A percentile compares a stretch with the other conserved stretches of the same genome.
Conservation (phyloP, 495 filamentous ascomycete species). For the Penicillium fimorum region DNA sequence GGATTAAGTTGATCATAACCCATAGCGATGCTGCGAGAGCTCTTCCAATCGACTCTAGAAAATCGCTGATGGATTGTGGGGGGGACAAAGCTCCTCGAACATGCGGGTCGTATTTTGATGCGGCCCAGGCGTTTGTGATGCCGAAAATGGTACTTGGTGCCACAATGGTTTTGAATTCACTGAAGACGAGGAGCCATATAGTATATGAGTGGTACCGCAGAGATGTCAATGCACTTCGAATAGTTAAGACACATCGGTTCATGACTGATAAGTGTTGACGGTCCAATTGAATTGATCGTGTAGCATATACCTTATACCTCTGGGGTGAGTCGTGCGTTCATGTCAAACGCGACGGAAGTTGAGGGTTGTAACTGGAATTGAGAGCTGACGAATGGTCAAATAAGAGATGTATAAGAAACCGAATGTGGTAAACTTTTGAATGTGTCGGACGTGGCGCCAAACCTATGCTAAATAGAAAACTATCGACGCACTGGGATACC, state of each 20-base stretch:
- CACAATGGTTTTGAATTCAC: constrained; percentile 43
- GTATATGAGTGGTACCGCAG: constrained; percentile 24
- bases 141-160: constrained; percentile 38
- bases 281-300: neutral
- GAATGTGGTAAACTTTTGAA: neutral
- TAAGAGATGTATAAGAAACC: neutral
- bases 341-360: neutral
- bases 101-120: neutral
- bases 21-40: constrained; percentile 22
- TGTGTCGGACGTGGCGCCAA: neutral
- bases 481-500: neutral
- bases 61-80: neutral
- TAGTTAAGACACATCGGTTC: neutral
- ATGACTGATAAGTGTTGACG: neutral
- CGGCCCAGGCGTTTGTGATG: constrained; percentile 32
- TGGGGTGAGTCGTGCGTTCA: neutral
- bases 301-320: neutral
- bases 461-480: neutral
- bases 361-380: neutral
- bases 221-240: neutral
- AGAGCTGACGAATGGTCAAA: neutral
- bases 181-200: constrained; percentile 40
- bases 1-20: constrained; percentile 34
- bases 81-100: neutral
- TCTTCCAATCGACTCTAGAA: neutral